phyloP scores from a whole-genome alignment of 1,284 basidiomycete species.

The Ganoderma boninense region DNA sequence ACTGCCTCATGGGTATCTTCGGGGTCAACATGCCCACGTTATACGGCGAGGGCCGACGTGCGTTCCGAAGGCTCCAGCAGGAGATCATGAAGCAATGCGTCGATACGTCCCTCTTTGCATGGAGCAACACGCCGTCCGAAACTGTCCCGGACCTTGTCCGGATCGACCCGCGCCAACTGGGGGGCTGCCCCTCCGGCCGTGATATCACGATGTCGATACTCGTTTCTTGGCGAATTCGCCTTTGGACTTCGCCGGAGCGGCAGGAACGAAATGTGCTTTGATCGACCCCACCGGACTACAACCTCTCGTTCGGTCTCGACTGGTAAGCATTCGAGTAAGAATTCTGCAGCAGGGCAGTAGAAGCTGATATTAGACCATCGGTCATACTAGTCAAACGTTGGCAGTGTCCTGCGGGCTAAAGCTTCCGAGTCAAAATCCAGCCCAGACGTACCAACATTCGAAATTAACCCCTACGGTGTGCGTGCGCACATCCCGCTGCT shows the following conservation, averaged over 20 bases:
- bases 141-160: neutral
- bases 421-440: neutral
- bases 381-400: neutral
- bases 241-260: neutral
- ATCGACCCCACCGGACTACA: neutral
- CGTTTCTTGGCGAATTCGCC: conserved; percentile 1
- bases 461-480: neutral
- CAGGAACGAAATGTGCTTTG: neutral
- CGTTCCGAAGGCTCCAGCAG: neutral
- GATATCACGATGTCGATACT: neutral
- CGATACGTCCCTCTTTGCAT: neutral
- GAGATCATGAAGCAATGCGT: neutral
- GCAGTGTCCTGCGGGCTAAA: neutral
- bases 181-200: neutral
- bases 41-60: neutral
- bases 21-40: conserved; percentile 1
- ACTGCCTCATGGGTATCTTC: neutral
- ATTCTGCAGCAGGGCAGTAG: neutral
- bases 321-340: neutral
- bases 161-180: neutral
- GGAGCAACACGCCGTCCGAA: neutral
- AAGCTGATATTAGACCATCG: neutral
- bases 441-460: neutral
- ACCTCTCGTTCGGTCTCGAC: neutral
- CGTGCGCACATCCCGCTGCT: neutral